Percentiles rank a stretch among this genome's conserved stretches.
Evolutionary conservation across 83 land plant species (phyloP).

Genomic region (Picea abies): DNA sequence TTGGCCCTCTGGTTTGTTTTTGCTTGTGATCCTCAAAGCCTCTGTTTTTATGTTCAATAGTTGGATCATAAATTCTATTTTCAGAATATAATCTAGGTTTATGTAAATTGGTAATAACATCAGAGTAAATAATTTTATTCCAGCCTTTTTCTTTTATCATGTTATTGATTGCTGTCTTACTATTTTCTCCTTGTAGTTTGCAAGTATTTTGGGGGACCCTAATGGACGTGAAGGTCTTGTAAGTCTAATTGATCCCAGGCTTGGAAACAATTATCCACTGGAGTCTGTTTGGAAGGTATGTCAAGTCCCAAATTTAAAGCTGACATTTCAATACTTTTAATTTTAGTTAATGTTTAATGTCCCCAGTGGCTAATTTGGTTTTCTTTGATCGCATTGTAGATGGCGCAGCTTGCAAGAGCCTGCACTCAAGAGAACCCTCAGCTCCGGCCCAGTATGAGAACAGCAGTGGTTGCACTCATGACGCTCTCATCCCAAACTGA

Average conservation of each 20-base stretch:
- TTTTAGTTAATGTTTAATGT: background rate
- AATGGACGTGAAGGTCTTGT: conserved; percentile 39
- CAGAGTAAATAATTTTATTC: too few relatives aligned
- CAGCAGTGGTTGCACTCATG: conserved; percentile 79
- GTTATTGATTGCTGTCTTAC: background rate
- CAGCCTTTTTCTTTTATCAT: too few relatives aligned
- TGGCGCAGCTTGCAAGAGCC: conserved; percentile 76
- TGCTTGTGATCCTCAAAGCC: background rate
- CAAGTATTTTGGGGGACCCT: conserved; percentile 45
- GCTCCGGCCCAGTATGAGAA: conserved; percentile 80
- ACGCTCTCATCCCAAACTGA: conserved; percentile 71
- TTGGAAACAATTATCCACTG: conserved; percentile 53
- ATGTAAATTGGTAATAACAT: too few relatives aligned
- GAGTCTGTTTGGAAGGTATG: conserved; percentile 60
- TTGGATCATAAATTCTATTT: background rate
- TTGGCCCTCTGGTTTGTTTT: conserved; percentile 48
- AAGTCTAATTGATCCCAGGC: conserved; percentile 61
- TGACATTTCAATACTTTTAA: background rate
- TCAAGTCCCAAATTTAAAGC: background rate
- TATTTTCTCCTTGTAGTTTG: conserved; percentile 45
- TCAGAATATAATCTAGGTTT: background rate
- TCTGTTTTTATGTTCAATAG: background rate
- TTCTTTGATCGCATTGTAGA: conserved; percentile 36
- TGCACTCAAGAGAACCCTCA: conserved; percentile 85
- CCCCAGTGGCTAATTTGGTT: background rate